Base-by-base conservation (phyloP, 2,329 filamentous ascomycete species). In the Pseudopithomyces chartarum region DNA sequence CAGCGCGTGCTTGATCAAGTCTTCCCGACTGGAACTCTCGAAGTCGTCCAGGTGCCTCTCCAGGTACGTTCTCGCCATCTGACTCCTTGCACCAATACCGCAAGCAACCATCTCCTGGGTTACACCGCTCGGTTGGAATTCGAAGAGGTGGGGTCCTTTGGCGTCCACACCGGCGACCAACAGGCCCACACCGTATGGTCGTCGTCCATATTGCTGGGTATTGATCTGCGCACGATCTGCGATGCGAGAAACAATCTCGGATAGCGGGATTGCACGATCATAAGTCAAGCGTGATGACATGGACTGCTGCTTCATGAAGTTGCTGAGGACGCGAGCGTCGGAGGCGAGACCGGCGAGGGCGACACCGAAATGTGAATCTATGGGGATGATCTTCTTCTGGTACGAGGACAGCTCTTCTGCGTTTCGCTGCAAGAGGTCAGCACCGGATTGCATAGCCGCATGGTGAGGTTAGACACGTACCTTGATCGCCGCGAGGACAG, bases 251-350 rank as follows among this genome's bases (percentile, higher is more conserved):
- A 97, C 93, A 69, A 98, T 91, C 61, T 90, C 90, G 73, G 92
- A 89, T 74, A 98, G 83, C 32, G 92, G 91, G 76, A 99, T 95
- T 66, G 93, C 88, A 66, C 95, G 93, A 80, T 91, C 94, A 82
- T 97, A 98, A 56, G 92, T 97, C 70, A 99, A 89, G 78, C 94
- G 92, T 71, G 95, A 94, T 72, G 91, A 90, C 72, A 99, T 91
- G 62, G 92, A 96, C 82, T 98, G 95, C 81, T 97, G 92, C 84
- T 97, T 98, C 94, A 99, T 98, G 84, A 97, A 99, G 87, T 99
- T 99, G 84, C 93, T 97, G 69, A 99, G 92, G 69, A 99, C 95
- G 73, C 95, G 95, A 75, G 94, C 95, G 79, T 99, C 95, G 57
- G 94, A 97, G 66, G 95, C 95, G 61, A 99, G 91, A 69, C 95